Percentiles rank a stretch among this genome's conserved stretches.
Evolutionary conservation across 805 yeast species (phyloP).

Genomic region (Candida coquimbonensis): DNA sequence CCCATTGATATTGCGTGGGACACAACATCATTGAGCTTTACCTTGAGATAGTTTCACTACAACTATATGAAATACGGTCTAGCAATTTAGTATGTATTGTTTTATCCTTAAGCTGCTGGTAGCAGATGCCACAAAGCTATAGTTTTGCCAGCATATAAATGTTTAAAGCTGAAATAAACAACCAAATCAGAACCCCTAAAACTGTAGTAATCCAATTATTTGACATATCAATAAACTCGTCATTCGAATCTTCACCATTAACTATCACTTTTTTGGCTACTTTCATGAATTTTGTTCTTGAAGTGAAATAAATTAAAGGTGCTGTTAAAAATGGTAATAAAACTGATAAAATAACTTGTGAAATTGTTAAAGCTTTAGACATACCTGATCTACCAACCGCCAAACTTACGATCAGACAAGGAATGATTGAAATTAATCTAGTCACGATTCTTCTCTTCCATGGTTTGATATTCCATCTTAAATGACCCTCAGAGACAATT

Average conservation of each 20-base stretch:
- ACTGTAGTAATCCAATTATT: slow-evolving; percentile 54
- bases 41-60: too few species aligned
- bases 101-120: too few species aligned
- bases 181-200: slow-evolving; percentile 56
- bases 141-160: slow-evolving; percentile 49
- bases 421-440: slow-evolving; percentile 70
- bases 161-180: slow-evolving; percentile 64
- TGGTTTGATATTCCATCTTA: slow-evolving; percentile 74
- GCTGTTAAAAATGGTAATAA: slow-evolving; percentile 80
- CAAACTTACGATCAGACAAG: slow-evolving; percentile 68
- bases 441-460: slow-evolving; percentile 77
- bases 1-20: too few species aligned
- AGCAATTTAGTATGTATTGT: too few species aligned
- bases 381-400: slow-evolving; percentile 71
- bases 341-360: slow-evolving; percentile 79
- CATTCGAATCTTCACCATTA: slow-evolving; percentile 11
- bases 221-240: slow-evolving; percentile 38
- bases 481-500: slow-evolving; percentile 85
- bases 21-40: too few species aligned
- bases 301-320: slow-evolving; percentile 79
- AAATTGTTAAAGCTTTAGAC: slow-evolving; percentile 65
- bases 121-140: not conserved
- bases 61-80: too few species aligned
- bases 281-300: slow-evolving; percentile 61
- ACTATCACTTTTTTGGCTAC: slow-evolving; percentile 28